Base-by-base conservation (phyloP, 179 eudicot species). In the Silene coronaria region DNA sequence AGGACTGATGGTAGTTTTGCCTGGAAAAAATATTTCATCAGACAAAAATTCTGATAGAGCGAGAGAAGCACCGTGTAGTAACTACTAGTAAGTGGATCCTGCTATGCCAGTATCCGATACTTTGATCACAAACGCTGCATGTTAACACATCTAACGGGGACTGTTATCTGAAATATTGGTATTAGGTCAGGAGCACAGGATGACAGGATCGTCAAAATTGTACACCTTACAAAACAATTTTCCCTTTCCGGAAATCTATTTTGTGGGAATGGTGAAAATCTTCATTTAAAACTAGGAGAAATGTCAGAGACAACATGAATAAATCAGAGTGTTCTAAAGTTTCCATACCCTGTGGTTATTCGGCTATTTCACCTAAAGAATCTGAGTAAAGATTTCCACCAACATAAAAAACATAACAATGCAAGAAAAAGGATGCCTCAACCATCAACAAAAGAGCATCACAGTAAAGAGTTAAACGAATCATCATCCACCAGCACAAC, bases 1-100 rank as follows among this genome's bases (percentile, higher is more conserved):
- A 96, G 82, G 45, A 93, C 96, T 24, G 88, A 88, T 55, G 98
- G 99, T 42, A 96, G 88, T 85, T 91, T 96, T 46, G 94, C 99
- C 99, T 96, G 90, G 69, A 79, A 86, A 66, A 24, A 61, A 28
- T 57, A 66, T 69, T 53, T 27, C 70, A 67, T 70, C 60, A 80
- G 74, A 67, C 70, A 82, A 8, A 26, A 57, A 45, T 65, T 51
- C 70, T 27, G 10, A 28, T 14, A 77, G 67, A 58, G 27, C 14
- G 42, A 70, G 62, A 72, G 21, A 11, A 72, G 75, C 45, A 32
- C 46, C 13, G 32, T 30, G 26, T 21, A 76, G 5, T 66, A 48
- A 22, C 63, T 59, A 22, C 63, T 59, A 34, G 68, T 12, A 70
- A 70, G 62, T 27, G 34, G 26, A 42, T 28, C 58, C 11, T 28